Base-by-base conservation (phyloP, 495 filamentous ascomycete species). In the Aspergillus egyptiacus region DNA sequence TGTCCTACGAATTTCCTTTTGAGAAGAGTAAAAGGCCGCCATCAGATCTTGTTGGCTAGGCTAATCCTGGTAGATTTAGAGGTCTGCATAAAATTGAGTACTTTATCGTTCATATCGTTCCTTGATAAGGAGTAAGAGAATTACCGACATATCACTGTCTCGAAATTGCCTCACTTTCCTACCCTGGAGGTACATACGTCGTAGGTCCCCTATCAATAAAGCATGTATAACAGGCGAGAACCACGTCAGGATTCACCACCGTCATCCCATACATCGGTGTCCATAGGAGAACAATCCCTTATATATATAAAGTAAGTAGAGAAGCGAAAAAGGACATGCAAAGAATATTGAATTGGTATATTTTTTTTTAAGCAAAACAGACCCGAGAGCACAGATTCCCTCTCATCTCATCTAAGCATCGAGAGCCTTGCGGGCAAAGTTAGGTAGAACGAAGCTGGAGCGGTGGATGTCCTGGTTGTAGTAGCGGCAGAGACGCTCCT, bases 391-490 rank as follows among this genome's bases (percentile, higher is more conserved):
- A 17, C 19, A 35, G n/a, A n/a, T n/a, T n/a, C n/a, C n/a, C n/a
- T 42, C 39, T 22, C 25, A 35, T 54, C 55, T 35, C 41, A 57
- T 60, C 47, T 63, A 69, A 24, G 53, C 49, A 38, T 58, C 51
- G 44, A 96, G 70, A 46, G 85, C 90, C 74, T 85, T 77, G 59
- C 86, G 78, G 11, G 94, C 91, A 64, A 96, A 97, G 57, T 80
- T 96, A 17, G 93, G 93, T 63, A 99, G 74, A 44, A 96, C 72
- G 68, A 96, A 99, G 69, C 82, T 83, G 32, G 94, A 91, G 72
- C 87, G 82, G 74, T 99, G 94, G 67, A 97, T 91, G 60, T 88
- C 84, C 59, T 84, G 76, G 72, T 91, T 97, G 77, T 97, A 97
- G 80, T 99, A 99, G 63, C 80, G 75, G 84, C 86, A 95, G 41